Evolutionary conservation across 2,329 filamentous ascomycete species (phyloP), one percentile per base, ranked within the genome.

Genomic region (Xylariaceae sp.): DNA sequence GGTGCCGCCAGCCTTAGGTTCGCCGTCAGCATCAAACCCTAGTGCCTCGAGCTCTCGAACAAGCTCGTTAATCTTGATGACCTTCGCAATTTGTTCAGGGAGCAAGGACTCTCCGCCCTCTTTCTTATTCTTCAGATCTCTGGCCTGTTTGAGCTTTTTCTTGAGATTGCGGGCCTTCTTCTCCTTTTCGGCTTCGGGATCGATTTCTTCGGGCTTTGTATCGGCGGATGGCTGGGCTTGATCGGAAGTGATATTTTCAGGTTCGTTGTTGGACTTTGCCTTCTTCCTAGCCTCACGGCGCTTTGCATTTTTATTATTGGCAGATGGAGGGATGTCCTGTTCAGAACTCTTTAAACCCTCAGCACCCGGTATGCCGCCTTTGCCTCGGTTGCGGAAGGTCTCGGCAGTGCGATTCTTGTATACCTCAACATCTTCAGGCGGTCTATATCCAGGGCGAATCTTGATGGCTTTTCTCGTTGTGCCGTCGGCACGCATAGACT

Each of bases 41-140:
- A 98, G 74, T 2, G 80, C 77, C 58, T 94, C 88, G 45, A 98
- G 71, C 64, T 97, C 91, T 11, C 90, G 80, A 47, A 96, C 83
- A 40, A 98, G 77, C 71, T 98, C 93, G 52, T 88, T 89, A 64
- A 98, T 95, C 68, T 93, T 95, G 65, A 95, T 94, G 44, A 98
- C 88, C 72, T 98, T 98, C 57, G 92, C 90, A 53, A 97, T 85
- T 70, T 98, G 93, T 70, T 98, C 93, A 0, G 91, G 92, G 21
- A 97, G 74, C 49, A 98, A 70, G 4, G 80, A 76, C 63, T 88
- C 86, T 17, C 93, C 93, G 45, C 82, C 83, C 20, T 95, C 88
- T 67, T 95, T 95, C 76, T 95, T 96, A 59, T 83, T 85, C 64
- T 89, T 86, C 43, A 98, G 75, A 2, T 97, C 93, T 56, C 83